phyloP scores from a whole-genome alignment of 495 filamentous ascomycete species.

The Lophium mytilinum region DNA sequence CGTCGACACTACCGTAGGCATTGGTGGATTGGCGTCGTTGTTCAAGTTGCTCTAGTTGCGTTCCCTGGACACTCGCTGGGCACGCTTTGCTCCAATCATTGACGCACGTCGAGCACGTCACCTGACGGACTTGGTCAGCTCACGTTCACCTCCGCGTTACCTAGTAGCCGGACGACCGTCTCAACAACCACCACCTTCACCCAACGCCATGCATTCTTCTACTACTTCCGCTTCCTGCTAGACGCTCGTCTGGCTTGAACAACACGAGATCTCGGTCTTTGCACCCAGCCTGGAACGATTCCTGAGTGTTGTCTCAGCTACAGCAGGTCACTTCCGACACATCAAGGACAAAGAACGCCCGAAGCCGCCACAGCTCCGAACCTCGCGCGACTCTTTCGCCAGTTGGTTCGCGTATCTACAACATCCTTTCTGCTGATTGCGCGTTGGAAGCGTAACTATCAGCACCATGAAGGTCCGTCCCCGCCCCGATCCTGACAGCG shows the following conservation, averaged over 20 bases:
- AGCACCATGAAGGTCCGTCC: slow-evolving; percentile 29
- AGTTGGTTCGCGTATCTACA: not conserved
- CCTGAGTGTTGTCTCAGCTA: slow-evolving; percentile 26
- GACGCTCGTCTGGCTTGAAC: slow-evolving; percentile 39
- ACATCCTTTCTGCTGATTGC: not conserved
- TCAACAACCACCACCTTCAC: slow-evolving; percentile 12
- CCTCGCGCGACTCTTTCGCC: not conserved
- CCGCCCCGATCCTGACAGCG: not conserved
- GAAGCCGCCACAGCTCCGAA: slow-evolving; percentile 1
- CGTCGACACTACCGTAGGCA: not conserved
- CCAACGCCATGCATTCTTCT: slow-evolving; percentile 13
- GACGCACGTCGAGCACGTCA: slow-evolving; percentile 2
- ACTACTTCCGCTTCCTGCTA: slow-evolving; percentile 33
- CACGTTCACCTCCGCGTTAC: slow-evolving; percentile 9
- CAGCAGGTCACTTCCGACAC: slow-evolving; percentile 10
- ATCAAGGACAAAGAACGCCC: slow-evolving; percentile 12
- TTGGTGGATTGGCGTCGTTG: not conserved
- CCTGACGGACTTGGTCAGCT: not conserved
- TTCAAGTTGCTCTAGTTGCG: not conserved
- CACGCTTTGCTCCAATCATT: slow-evolving; percentile 6
- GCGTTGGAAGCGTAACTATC: not conserved
- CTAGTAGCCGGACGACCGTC: slow-evolving; percentile 1
- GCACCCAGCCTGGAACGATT: slow-evolving; percentile 34
- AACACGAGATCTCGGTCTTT: slow-evolving; percentile 26
- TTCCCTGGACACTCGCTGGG: not conserved